A percentile compares a stretch with the other conserved stretches of the same genome.
These are phyloP conservation scores for Erodium texanum DNA, from an alignment of 441 rosid genomes.

Conservation along the genomic window DNA sequence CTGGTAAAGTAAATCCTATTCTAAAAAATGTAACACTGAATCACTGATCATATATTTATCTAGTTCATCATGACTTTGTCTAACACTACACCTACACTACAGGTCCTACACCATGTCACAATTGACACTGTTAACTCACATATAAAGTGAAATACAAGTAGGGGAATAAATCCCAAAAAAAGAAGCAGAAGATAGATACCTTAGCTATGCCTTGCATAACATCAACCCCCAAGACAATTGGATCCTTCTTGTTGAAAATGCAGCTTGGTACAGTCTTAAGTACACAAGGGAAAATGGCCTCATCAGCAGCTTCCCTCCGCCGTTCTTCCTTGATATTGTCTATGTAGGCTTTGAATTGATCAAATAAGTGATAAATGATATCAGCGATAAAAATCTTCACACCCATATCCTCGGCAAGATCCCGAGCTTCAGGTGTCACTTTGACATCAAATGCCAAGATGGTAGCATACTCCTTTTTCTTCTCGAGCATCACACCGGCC, in stretches of 20 bases:
- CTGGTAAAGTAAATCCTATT: not conserved
- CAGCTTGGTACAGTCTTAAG: constrained; percentile 69
- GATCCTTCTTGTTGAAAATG: constrained; percentile 81
- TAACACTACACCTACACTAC: too few relatives aligned
- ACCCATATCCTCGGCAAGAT: constrained; percentile 76
- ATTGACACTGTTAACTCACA: too few relatives aligned
- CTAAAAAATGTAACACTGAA: not conserved
- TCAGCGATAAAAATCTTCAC: constrained; percentile 90
- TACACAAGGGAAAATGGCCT: constrained; percentile 91
- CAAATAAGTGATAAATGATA: constrained; percentile 87
- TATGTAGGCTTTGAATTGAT: constrained; percentile 86
- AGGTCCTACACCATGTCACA: too few relatives aligned
- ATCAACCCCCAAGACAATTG: constrained; percentile 90
- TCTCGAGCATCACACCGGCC: constrained; percentile 96
- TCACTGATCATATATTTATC: not conserved
- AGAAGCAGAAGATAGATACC: constrained; percentile 22
- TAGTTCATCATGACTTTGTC: not conserved
- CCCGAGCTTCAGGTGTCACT: constrained; percentile 84
- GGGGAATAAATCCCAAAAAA: too few relatives aligned
- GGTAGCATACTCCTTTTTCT: constrained; percentile 81
- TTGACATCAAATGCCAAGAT: constrained; percentile 93
- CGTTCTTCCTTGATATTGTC: constrained; percentile 80
- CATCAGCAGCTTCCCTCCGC: constrained; percentile 84
- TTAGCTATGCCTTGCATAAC: constrained; percentile 65
- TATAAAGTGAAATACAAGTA: too few relatives aligned